Evolutionary conservation across 345 rosid genomes (phyloP).

Genomic region (Euphorbia pulcherrima): DNA sequence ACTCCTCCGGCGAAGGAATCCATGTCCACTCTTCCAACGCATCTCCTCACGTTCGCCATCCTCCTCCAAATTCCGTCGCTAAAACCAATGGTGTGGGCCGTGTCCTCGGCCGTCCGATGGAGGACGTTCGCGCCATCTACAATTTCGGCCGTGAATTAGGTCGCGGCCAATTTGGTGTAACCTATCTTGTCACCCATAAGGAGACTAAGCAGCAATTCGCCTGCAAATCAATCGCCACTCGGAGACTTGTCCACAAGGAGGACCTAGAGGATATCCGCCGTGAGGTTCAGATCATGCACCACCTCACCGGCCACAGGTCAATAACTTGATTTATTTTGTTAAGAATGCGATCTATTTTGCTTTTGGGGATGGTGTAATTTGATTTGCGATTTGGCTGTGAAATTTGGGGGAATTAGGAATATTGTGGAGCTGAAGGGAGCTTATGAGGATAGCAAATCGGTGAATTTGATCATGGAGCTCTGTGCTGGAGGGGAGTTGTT

Average conservation of each 20-base stretch:
- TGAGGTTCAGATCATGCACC: slow-evolving; percentile 99
- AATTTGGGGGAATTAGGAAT: slow-evolving; percentile 41
- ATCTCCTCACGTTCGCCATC: slow-evolving; percentile 30
- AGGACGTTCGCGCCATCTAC: slow-evolving; percentile 56
- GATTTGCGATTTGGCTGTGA: background rate
- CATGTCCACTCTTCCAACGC: slow-evolving; percentile 24
- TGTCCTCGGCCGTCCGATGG: slow-evolving; percentile 81
- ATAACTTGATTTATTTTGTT: background rate
- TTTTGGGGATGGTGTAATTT: background rate
- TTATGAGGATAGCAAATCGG: slow-evolving; percentile 75
- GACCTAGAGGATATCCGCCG: slow-evolving; percentile 90
- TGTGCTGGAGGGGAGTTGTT: slow-evolving; percentile 96
- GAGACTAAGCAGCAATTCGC: slow-evolving; percentile 67
- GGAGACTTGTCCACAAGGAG: slow-evolving; percentile 71
- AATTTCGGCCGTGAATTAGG: slow-evolving; percentile 86
- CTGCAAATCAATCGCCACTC: slow-evolving; percentile 84
- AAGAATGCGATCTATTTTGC: background rate
- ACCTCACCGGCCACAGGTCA: slow-evolving; percentile 86
- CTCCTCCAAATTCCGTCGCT: slow-evolving; percentile 25
- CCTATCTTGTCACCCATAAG: slow-evolving; percentile 75
- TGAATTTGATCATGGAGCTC: slow-evolving; percentile 84
- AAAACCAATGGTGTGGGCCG: slow-evolving; percentile 43
- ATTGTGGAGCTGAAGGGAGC: slow-evolving; percentile 94
- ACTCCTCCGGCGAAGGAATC: slow-evolving; percentile 15
- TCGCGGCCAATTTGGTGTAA: slow-evolving; percentile 91